Evolutionary conservation across 2,329 filamentous ascomycete genomes (phyloP), one percentile per base, ranked within the genome.

Genomic region (Meredithiella fracta): DNA sequence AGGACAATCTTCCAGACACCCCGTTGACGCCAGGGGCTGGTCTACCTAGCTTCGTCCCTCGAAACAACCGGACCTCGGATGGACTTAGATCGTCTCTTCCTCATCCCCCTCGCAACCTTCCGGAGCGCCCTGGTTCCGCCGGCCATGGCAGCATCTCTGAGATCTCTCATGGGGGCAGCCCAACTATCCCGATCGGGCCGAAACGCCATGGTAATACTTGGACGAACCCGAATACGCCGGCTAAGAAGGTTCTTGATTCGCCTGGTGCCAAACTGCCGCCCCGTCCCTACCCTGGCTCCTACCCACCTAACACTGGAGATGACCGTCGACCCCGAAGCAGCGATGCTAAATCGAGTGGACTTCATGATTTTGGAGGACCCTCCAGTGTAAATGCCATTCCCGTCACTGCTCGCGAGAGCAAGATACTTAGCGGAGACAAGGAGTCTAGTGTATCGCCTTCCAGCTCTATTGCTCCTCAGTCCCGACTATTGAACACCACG

Each of bases 1-100:
- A 76, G 61, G 56, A 58, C 11, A 47, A 51, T n/a, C 17, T 50
- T 9, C 77, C 77, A 0, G 76, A 76, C 2, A 77, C 78, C 11
- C 75, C 76, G 2, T 80, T 79, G 62, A 77, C 76, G 8, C 55
- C 55, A 14, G 50, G 38, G 1, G 73, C 77, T 4, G 71, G 78
- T 3, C 74, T 74, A 0, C 75, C 53, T 4, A 20, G 34, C 1
- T 55, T 49, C 37, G 34, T 50, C 75, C 77, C 1, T 75, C 76
- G 5, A 75, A 77, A n/a, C 73, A 75, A 3, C 79, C 78, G 63
- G 76, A 75, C 14, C 72, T 76, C 3, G 69, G 78, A 57, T 50
- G 51, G 55, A 11, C n/a, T 25, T n/a, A 47, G 56, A 34, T 58
- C 56, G 2, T 58, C 56, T n/a, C 40, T 58, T 22, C 56, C 56